Base-by-base conservation (phyloP, 225 moss, liverwort and hornwort species). In the Takakia lepidozioides region DNA sequence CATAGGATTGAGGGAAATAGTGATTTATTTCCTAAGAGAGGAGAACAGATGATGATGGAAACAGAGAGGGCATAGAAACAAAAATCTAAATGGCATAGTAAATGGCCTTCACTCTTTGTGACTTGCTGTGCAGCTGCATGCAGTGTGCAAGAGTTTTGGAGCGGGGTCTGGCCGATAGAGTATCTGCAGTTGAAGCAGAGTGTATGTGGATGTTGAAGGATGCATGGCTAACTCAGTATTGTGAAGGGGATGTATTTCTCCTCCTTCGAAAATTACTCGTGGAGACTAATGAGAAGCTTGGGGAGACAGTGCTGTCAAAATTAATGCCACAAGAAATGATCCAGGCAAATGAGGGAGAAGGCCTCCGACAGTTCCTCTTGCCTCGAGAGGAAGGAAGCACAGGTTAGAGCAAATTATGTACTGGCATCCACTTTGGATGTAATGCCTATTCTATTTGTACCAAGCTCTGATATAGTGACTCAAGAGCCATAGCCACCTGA, bases 201-300 rank as follows among this genome's bases (percentile, higher is more conserved):
- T 91, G 87, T 58, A 58, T 74, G 36, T 68, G 70, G 51, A 73
- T 98, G 64, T 68, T 98, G 56, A 78, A 83, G 44, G 57, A 53
- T 15, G 51, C 66, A 5, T 98, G 98, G 98, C 70, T 98, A 62
- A 69, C 66, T 51, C 64, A 75, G 61, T 81, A 91, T 51, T 87
- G 98, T 48, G 78, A 85, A 29, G 85, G 75, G 54, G 78, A 91
- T 71, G 64, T 72, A 30, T 51, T 98, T 19, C 40, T 65, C 39
- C 67, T 98, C 49, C 75, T 98, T 64, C 83, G 74, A 46, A 85
- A 74, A 56, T 60, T 98, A 32, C 91, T 91, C 65, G 85, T 98
- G 57, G 91, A 98, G 64, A 98, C 98, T 9, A 68, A 98, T 56
- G 87, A 87, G 57, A 98, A 87, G 64, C 91, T 85, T 35, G 91